Evolutionary conservation across 2,329 filamentous ascomycete species (phyloP).

Genomic region (Coleophoma crateriformis): DNA sequence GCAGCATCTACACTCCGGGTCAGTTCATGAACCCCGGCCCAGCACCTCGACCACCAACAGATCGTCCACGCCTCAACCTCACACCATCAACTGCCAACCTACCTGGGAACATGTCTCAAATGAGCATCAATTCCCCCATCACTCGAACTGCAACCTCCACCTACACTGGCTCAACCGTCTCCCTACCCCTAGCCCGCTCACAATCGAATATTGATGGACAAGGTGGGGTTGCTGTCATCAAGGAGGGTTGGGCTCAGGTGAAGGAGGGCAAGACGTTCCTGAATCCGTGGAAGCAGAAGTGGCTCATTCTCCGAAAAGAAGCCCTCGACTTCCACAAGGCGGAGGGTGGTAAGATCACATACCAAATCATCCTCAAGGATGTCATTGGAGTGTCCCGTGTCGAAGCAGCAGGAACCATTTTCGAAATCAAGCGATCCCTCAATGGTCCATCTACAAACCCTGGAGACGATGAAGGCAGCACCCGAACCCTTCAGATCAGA

Average conservation of each 20-base stretch:
- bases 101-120: conserved; percentile 72
- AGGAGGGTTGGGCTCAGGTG: conserved; percentile 76
- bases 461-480: conserved; percentile 67
- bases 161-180: conserved; percentile 67
- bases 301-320: conserved; percentile 85
- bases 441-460: conserved; percentile 66
- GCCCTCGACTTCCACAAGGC: conserved; percentile 92
- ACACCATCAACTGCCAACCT: conserved; percentile 68
- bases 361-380: conserved; percentile 78
- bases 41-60: conserved; percentile 81
- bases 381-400: conserved; percentile 87
- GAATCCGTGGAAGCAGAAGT: conserved; percentile 84
- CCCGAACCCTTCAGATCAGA: conserved; percentile 82
- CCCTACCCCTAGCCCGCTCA: conserved; percentile 62
- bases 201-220: conserved; percentile 49
- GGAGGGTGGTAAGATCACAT: conserved; percentile 81
- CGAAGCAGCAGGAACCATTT: conserved; percentile 85
- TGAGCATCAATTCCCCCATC: conserved; percentile 67
- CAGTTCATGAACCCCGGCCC: conserved; percentile 97
- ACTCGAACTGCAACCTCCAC: conserved; percentile 60
- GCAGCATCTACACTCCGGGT: conserved; percentile 51
- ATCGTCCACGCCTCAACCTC: conserved; percentile 75
- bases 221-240: conserved; percentile 68
- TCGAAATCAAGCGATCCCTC: conserved; percentile 80
- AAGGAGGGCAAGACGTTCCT: conserved; percentile 90